These are phyloP conservation scores for Ajuga reptans DNA, from an alignment of 305 asterid species.

Conservation along the genomic window DNA sequence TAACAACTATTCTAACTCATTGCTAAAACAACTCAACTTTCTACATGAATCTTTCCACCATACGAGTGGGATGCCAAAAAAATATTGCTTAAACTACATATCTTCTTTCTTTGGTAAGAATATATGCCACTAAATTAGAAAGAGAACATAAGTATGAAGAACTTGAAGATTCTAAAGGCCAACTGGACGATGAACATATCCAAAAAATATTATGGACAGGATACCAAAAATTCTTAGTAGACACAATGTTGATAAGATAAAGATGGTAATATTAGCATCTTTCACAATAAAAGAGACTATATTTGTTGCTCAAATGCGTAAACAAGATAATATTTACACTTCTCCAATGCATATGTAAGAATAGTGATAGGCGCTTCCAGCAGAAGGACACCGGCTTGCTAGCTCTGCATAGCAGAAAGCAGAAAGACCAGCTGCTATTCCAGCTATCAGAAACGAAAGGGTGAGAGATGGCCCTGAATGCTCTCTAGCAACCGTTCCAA, in stretches of 20 bases:
- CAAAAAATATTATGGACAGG: neutral
- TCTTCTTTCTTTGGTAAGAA: too few relatives aligned
- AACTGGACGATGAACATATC: neutral
- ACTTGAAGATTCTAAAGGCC: neutral
- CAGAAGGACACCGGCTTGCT: conserved; percentile 88
- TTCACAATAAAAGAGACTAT: neutral
- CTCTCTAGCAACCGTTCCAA: conserved; percentile 96
- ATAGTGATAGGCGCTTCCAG: conserved; percentile 98
- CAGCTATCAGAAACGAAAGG: conserved; percentile 82
- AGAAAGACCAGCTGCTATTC: conserved; percentile 94
- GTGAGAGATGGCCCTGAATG: conserved; percentile 94
- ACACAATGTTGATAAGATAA: neutral
- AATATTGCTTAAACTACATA: neutral
- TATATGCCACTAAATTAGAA: too few relatives aligned
- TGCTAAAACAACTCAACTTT: neutral
- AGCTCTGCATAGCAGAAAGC: conserved; percentile 95
- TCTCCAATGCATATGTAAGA: conserved; percentile 91
- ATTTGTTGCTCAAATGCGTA: neutral
- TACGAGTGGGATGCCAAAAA: neutral
- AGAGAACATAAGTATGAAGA: neutral
- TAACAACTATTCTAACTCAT: neutral
- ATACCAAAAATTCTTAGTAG: neutral
- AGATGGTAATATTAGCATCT: neutral
- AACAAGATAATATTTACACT: conserved; percentile 38
- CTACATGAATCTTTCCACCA: neutral